Conservation (phyloP, 345 rosid species). For the Pseudoturritis turrita region DNA sequence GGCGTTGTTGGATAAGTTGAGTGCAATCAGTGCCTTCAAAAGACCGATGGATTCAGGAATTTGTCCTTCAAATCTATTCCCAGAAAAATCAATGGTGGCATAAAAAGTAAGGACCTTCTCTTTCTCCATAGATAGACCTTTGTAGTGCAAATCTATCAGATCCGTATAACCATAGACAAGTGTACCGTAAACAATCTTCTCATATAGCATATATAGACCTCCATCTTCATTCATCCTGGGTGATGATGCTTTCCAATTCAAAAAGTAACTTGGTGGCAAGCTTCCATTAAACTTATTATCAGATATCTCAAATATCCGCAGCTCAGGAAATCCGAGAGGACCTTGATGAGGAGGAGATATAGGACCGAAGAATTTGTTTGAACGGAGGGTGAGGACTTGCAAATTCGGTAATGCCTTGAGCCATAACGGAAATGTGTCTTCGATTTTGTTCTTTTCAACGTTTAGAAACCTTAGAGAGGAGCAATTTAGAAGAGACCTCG, state of each 20-base stretch:
- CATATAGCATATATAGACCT: neutral
- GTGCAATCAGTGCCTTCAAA: neutral
- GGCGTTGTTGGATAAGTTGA: neutral
- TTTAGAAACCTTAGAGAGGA: neutral
- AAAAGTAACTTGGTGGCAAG: slow-evolving; percentile 1
- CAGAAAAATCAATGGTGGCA: neutral
- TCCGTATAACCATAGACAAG: neutral
- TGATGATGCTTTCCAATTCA: slow-evolving; percentile 8
- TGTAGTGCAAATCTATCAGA: neutral
- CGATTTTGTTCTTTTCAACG: neutral
- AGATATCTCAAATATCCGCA: neutral
- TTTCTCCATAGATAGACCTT: neutral
- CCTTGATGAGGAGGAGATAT: slow-evolving; percentile 4
- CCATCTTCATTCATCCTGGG: neutral
- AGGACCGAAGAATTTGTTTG: neutral
- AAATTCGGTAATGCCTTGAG: neutral
- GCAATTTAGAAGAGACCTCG: slow-evolving; percentile 1
- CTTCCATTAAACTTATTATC: slow-evolving; percentile 4
- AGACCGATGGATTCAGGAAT: slow-evolving; percentile 1
- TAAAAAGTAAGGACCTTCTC: neutral
- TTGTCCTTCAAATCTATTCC: neutral
- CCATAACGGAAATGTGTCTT: slow-evolving; percentile 15
- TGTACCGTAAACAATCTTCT: too few relatives aligned
- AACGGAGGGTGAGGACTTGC: neutral
- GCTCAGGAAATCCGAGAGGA: neutral